phyloP scores from a whole-genome alignment of 768 basidiomycete species.

The Arthromyces matolae region DNA sequence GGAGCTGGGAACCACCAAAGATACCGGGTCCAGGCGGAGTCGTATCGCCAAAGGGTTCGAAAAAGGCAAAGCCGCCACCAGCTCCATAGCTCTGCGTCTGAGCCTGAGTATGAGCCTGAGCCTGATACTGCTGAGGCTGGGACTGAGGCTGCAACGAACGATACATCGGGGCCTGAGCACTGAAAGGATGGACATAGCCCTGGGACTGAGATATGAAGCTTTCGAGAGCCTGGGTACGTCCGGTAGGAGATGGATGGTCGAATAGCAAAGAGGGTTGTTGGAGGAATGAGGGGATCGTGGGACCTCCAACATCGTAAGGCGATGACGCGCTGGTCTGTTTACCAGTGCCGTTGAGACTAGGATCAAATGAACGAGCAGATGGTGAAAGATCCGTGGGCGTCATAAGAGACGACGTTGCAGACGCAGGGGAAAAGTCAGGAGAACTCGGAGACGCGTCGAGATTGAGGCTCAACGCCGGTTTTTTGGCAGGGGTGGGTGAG shows the following conservation, averaged over 20 bases:
- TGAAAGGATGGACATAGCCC: neutral
- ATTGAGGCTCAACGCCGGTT: conserved; percentile 41
- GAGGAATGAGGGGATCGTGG: conserved; percentile 30
- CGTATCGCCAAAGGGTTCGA: conserved; percentile 52
- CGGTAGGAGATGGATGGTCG: conserved; percentile 29
- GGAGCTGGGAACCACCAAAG: conserved; percentile 6
- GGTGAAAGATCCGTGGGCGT: conserved; percentile 77
- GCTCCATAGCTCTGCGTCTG: too few relatives aligned
- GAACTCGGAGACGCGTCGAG: conserved; percentile 48
- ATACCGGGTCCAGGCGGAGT: conserved; percentile 30
- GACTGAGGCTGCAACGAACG: conserved; percentile 3
- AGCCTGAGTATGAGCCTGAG: too few relatives aligned
- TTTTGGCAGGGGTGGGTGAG: conserved; percentile 57
- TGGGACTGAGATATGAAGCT: conserved; percentile 11
- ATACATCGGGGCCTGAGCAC: neutral
- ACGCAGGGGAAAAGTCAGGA: conserved; percentile 72
- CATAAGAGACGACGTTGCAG: conserved; percentile 64
- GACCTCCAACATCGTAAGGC: conserved; percentile 50
- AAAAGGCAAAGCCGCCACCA: conserved; percentile 34
- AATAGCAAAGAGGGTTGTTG: conserved; percentile 38
- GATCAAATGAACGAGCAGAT: conserved; percentile 51
- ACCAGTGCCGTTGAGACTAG: conserved; percentile 46
- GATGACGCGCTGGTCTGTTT: too few relatives aligned
- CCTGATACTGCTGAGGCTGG: conserved; percentile 23
- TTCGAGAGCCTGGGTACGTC: conserved; percentile 14